Evolutionary conservation across 805 yeast genomes (phyloP).

Genomic region (Groenewaldozyma tartarivorans): DNA sequence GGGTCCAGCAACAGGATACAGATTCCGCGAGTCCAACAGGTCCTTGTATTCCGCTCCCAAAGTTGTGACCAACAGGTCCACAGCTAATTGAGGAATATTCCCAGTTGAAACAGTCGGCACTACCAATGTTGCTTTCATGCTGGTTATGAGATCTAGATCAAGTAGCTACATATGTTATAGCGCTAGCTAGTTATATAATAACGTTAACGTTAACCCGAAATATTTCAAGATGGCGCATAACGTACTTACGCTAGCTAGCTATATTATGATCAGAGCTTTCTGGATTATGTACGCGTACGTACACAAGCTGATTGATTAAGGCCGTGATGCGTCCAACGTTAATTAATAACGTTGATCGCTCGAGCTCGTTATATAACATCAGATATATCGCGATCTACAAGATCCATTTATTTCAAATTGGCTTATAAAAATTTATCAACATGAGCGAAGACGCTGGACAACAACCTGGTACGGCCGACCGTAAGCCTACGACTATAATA

Average conservation of each 20-base stretch:
- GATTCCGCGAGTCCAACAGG: conserved; percentile 45
- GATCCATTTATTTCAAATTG: background rate
- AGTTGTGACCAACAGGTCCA: conserved; percentile 66
- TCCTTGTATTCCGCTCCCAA: conserved; percentile 43
- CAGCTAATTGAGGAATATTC: conserved; percentile 76
- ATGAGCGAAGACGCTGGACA: background rate
- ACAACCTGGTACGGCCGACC: background rate
- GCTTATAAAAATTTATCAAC: background rate
- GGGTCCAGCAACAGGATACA: conserved; percentile 83
- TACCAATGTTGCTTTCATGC: conserved; percentile 26
- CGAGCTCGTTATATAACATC: too few relatives aligned
- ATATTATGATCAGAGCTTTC: too few relatives aligned
- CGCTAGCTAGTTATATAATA: too few relatives aligned
- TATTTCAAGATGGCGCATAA: too few relatives aligned
- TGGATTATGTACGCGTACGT: too few relatives aligned
- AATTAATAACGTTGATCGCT: too few relatives aligned
- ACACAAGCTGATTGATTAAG: too few relatives aligned
- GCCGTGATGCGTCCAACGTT: too few relatives aligned
- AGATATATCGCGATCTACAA: background rate
- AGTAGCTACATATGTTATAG: too few relatives aligned
- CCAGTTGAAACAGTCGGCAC: conserved; percentile 81
- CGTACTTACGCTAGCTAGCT: too few relatives aligned
- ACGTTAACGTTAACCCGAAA: too few relatives aligned
- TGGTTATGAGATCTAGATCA: background rate
- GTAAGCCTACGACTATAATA: conserved; percentile 27